Evolutionary conservation across 805 yeast genomes (phyloP), one percentile per base, ranked within the genome.

Genomic region (Wickerhamomyces queroliae): DNA sequence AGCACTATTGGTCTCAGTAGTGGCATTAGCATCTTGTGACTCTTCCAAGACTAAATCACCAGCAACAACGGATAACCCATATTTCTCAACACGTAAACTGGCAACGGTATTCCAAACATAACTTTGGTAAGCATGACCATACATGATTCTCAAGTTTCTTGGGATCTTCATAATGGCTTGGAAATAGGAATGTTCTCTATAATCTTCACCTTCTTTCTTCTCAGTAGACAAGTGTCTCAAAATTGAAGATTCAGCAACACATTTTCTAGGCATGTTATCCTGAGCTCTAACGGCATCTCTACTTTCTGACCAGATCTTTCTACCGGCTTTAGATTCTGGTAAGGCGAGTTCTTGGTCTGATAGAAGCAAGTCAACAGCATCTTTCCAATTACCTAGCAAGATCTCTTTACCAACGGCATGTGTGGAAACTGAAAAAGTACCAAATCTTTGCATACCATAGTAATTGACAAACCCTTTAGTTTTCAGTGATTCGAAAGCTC

Each of bases 381-480:
- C 71, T 50, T 83, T 74, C 89, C 95, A 93, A 41, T 89, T 79
- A 26, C 76, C 77, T 36, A 76, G 69, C 36, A 93, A 64, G 21
- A 91, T 68, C 45, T 72, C 72, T 45, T 76, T 76, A 36, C 99
- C 99, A 39, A 90, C 70, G 23, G 72, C 74, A 61, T 93, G 97
- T 0, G 99, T 90, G 3, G 98, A 87, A 22, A 89, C 72, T 11
- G 96, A 85, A 55, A 88, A 91, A 0, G 99, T 90, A 22, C 99
- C 99, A 59, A 93, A 93, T 55, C 99, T 70, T 67, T 93, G 99
- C 90, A 93, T 83, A n/a, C 99, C 99, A 59, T 75, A 93, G 57
- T 93, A 93, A 61, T 93, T 93, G 47, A 93, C 83, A 54, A 87
- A 93, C 0, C 99, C 99, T 22, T 72, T 67, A 2, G 67, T 67